Percentiles rank a stretch among this genome's conserved stretches.
phyloP scores from a whole-genome alignment of 2,329 filamentous ascomycete genomes.

The Endoconidiophora polonica region DNA sequence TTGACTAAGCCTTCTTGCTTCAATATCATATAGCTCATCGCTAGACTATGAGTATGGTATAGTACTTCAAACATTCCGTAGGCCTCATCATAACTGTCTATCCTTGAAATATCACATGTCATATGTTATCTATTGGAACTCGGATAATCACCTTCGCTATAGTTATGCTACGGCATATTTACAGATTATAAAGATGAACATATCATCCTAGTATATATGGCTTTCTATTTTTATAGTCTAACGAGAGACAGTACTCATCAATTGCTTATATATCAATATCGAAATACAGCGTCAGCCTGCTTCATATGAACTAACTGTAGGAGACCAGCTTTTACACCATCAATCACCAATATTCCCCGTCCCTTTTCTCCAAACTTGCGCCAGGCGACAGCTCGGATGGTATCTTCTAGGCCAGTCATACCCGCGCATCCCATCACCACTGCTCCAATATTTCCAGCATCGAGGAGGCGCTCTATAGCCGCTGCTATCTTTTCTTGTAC shows the following conservation, averaged over 20 bases:
- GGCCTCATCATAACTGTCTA: not conserved
- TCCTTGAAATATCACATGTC: not conserved
- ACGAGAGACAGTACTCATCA: not conserved
- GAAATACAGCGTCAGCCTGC: constrained; percentile 19
- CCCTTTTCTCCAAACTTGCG: constrained; percentile 45
- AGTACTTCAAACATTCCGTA: no score
- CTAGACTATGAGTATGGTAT: no score
- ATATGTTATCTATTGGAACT: constrained; percentile 19
- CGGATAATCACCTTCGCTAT: constrained; percentile 13
- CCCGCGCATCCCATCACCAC: constrained; percentile 80
- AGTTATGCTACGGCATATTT: no score
- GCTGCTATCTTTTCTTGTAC: constrained; percentile 49
- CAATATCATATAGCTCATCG: no score
- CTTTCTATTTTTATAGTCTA: not conserved
- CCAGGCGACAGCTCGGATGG: constrained; percentile 52
- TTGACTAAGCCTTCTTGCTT: constrained; percentile 25
- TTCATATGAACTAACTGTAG: constrained; percentile 41
- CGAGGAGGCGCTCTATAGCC: constrained; percentile 51
- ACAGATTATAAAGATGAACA: no score
- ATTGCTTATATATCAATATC: not conserved
- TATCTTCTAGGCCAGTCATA: constrained; percentile 71
- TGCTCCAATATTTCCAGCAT: constrained; percentile 37
- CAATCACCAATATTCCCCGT: constrained; percentile 48
- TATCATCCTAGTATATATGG: not conserved
- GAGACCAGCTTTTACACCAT: constrained; percentile 60